Conservation (phyloP, 2,329 filamentous ascomycete genomes). For the Periconia digitata region DNA sequence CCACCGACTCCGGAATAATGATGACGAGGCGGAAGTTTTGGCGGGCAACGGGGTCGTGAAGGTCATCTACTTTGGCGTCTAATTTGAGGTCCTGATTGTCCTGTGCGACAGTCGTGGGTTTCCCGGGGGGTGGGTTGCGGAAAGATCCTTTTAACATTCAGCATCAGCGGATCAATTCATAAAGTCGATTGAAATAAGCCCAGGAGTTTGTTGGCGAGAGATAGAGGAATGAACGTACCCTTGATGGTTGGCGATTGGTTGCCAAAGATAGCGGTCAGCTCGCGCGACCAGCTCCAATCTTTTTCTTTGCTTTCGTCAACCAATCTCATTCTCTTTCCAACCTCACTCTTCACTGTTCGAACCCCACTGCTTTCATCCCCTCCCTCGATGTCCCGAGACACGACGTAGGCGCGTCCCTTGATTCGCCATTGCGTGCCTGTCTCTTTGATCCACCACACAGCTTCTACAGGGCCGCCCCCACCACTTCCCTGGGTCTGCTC, state of each 20-base stretch:
- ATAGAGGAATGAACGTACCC: slow-evolving; percentile 51
- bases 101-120: slow-evolving; percentile 47
- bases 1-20: slow-evolving; percentile 78
- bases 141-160: slow-evolving; percentile 59
- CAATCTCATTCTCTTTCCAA: slow-evolving; percentile 65
- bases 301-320: slow-evolving; percentile 47
- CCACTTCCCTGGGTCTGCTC: slow-evolving; percentile 55
- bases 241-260: slow-evolving; percentile 82
- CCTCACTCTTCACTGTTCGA: slow-evolving; percentile 60
- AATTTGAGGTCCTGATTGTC: slow-evolving; percentile 49
- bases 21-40: slow-evolving; percentile 83
- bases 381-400: slow-evolving; percentile 68
- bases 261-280: slow-evolving; percentile 86
- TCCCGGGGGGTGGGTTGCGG: slow-evolving; percentile 57
- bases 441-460: slow-evolving; percentile 76
- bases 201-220: not conserved
- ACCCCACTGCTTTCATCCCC: slow-evolving; percentile 57
- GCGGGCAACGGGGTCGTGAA: slow-evolving; percentile 71
- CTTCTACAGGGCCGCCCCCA: slow-evolving; percentile 74
- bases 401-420: slow-evolving; percentile 72
- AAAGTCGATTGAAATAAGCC: slow-evolving; percentile 3
- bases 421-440: slow-evolving; percentile 81
- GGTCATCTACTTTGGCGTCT: slow-evolving; percentile 67
- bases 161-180: slow-evolving; percentile 1
- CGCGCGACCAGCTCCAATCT: slow-evolving; percentile 75